Conservation (phyloP, 768 basidiomycete genomes). For the Collybiopsis confluens region DNA sequence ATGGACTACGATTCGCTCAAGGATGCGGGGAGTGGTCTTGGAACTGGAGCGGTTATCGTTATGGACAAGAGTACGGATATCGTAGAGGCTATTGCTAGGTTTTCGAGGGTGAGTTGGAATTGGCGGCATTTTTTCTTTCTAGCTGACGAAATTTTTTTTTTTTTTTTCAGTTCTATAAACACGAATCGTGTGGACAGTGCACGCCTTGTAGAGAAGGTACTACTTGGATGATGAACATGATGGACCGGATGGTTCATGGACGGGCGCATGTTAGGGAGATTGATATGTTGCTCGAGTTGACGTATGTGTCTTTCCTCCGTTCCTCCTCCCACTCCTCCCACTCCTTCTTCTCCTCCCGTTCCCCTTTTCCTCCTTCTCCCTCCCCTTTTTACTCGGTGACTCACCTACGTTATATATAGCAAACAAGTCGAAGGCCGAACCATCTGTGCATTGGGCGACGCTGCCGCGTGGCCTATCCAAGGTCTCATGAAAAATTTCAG, state of each 20-base stretch:
- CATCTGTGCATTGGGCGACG: constrained; percentile 95
- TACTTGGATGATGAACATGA: constrained; percentile 99
- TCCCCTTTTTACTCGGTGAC: background rate
- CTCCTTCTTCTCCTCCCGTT: background rate
- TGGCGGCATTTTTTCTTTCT: no score
- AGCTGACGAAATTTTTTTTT: constrained; percentile 2
- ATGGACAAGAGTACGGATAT: constrained; percentile 99
- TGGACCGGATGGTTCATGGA: constrained; percentile 93
- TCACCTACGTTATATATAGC: constrained; percentile 28
- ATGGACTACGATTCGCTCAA: constrained; percentile 99
- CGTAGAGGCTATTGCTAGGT: constrained; percentile 89
- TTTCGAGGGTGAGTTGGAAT: constrained; percentile 65
- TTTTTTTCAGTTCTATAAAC: constrained; percentile 80
- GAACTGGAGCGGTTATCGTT: constrained; percentile 97
- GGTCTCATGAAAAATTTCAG: constrained; percentile 98
- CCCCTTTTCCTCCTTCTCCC: background rate
- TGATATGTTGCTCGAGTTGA: constrained; percentile 95
- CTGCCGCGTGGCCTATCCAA: constrained; percentile 98
- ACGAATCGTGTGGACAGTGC: constrained; percentile 97
- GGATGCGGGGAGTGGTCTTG: constrained; percentile 93
- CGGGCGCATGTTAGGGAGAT: constrained; percentile 91
- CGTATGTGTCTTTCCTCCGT: constrained; percentile 40
- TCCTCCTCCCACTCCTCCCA: background rate
- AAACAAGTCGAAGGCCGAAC: constrained; percentile 98
- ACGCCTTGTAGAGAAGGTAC: constrained; percentile 94